Evolutionary conservation across 129 eudicot genomes (phyloP).

Genomic region (Saussurea involucrata): DNA sequence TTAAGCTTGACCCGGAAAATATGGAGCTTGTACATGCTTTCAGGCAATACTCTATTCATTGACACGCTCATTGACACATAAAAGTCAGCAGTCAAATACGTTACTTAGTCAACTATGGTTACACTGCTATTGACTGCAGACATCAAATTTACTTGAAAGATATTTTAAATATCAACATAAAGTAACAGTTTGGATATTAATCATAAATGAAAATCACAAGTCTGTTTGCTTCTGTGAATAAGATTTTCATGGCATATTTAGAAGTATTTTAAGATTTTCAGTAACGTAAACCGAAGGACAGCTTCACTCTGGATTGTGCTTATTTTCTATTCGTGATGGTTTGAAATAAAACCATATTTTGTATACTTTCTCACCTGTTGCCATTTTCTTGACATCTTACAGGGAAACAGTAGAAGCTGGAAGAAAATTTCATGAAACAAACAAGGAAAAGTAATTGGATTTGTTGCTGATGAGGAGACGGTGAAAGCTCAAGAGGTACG

Average conservation of each 20-base stretch:
- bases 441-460: conserved; percentile 26
- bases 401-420: conserved; percentile 96
- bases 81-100: background rate
- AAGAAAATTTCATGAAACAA: conserved; percentile 48
- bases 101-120: background rate
- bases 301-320: background rate
- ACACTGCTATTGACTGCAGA: background rate
- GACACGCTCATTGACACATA: background rate
- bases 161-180: background rate
- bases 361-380: background rate
- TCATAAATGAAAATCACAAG: background rate
- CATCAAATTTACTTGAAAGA: background rate
- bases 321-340: background rate
- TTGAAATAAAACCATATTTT: background rate
- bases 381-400: conserved; percentile 13
- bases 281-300: background rate
- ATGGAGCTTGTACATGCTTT: conserved; percentile 89
- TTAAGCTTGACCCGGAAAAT: conserved; percentile 84
- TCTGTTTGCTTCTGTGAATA: background rate
- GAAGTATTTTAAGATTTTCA: background rate
- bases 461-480: background rate
- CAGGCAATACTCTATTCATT: conserved; percentile 40
- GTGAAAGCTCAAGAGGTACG: conserved; percentile 6
- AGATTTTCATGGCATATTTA: background rate
- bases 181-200: background rate